These are phyloP conservation scores for Cladosporium phlei DNA, from an alignment of 2,329 filamentous ascomycete species.

Conservation along the genomic window DNA sequence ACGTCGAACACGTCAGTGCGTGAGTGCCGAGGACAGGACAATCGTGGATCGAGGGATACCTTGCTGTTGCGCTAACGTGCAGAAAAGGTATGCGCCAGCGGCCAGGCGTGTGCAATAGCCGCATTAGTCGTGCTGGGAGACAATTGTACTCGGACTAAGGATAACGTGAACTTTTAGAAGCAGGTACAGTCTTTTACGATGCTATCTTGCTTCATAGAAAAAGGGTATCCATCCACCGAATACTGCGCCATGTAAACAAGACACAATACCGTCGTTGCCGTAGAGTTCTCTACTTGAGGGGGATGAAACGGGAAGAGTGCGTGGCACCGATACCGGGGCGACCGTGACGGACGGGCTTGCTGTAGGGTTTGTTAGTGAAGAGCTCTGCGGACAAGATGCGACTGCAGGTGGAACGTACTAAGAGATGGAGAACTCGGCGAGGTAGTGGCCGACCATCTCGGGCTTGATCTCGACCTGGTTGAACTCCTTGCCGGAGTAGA, in stretches of 20 bases:
- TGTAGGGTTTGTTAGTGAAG: slow-evolving; percentile 53
- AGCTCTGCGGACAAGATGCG: not conserved
- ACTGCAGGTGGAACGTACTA: slow-evolving; percentile 64
- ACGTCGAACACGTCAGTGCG: too few relatives aligned
- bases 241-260: slow-evolving; percentile 1
- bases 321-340: slow-evolving; percentile 99
- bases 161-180: slow-evolving; percentile 9
- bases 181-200: slow-evolving; percentile 11
- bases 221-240: slow-evolving; percentile 8
- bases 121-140: too few relatives aligned
- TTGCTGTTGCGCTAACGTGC: too few relatives aligned
- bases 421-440: slow-evolving; percentile 99
- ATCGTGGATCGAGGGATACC: too few relatives aligned
- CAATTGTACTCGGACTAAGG: too few relatives aligned
- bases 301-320: slow-evolving; percentile 99
- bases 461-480: slow-evolving; percentile 99
- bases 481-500: slow-evolving; percentile 99
- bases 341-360: slow-evolving; percentile 99
- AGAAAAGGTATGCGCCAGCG: too few relatives aligned
- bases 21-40: too few relatives aligned
- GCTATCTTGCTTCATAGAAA: slow-evolving; percentile 12
- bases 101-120: too few relatives aligned
- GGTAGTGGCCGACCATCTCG: slow-evolving; percentile 99
- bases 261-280: slow-evolving; percentile 3
- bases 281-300: slow-evolving; percentile 72